These are phyloP conservation scores for Crucibulum laeve DNA, from an alignment of 768 basidiomycete genomes.

Conservation along the genomic window DNA sequence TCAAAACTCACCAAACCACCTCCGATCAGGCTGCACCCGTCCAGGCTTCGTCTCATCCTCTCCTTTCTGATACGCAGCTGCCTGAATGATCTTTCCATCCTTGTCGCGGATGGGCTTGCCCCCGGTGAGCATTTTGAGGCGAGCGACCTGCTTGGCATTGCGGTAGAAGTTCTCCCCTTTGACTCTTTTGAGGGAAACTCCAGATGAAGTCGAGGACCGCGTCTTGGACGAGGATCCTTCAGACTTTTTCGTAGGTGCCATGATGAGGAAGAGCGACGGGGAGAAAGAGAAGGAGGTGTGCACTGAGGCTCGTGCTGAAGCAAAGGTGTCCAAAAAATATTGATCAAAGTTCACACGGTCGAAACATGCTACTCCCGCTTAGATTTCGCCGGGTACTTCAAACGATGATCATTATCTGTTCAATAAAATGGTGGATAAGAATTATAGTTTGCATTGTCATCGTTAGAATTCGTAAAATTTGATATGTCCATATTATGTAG, in stretches of 20 bases:
- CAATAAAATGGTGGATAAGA: background rate
- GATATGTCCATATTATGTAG: too few relatives aligned
- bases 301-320: constrained; percentile 29
- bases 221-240: constrained; percentile 33
- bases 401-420: background rate
- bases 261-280: constrained; percentile 15
- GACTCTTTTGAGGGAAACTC: constrained; percentile 57
- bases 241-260: constrained; percentile 38
- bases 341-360: constrained; percentile 5
- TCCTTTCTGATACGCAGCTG: constrained; percentile 94
- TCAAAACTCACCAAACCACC: constrained; percentile 87
- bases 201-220: constrained; percentile 39
- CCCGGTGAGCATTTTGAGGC: constrained; percentile 90
- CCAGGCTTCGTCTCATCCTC: constrained; percentile 89
- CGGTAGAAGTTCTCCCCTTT: constrained; percentile 99
- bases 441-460: too few relatives aligned
- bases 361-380: background rate
- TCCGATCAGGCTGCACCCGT: constrained; percentile 87
- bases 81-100: constrained; percentile 89
- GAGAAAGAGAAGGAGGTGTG: background rate
- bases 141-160: constrained; percentile 82
- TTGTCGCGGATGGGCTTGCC: constrained; percentile 89
- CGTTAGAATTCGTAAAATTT: too few relatives aligned
- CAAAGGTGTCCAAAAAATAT: constrained; percentile 22
- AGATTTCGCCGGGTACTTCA: too few relatives aligned